These are phyloP conservation scores for Beta lomatogona DNA, from an alignment of 179 eudicot genomes.

Conservation along the genomic window DNA sequence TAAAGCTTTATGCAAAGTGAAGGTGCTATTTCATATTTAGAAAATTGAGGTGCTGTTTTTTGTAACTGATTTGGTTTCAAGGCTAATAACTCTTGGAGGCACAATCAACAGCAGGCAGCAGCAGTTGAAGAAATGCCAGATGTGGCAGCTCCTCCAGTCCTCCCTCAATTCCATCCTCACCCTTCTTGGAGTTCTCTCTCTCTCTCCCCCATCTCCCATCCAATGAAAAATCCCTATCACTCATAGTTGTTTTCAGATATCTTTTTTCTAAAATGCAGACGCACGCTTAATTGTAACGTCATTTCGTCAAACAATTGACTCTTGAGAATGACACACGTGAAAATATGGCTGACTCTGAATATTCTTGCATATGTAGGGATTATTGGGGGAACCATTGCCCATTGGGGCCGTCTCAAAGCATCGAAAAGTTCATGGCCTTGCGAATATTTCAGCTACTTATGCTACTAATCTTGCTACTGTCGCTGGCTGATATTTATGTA, in stretches of 20 bases:
- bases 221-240: neutral
- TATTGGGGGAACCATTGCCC: slow-evolving; percentile 54
- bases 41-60: neutral
- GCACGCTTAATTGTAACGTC: neutral
- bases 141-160: neutral
- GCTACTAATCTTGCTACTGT: slow-evolving; percentile 86
- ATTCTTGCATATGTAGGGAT: slow-evolving; percentile 43
- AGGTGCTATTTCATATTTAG: neutral
- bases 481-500: slow-evolving; percentile 31
- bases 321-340: neutral
- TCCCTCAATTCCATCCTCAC: slow-evolving; percentile 35
- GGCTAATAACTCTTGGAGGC: neutral
- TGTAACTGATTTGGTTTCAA: neutral
- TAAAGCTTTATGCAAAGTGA: neutral
- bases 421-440: slow-evolving; percentile 63
- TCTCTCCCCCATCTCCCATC: neutral
- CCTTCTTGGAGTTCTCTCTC: slow-evolving; percentile 62
- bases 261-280: neutral
- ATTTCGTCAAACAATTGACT: neutral
- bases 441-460: slow-evolving; percentile 70
- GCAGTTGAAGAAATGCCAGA: slow-evolving; percentile 32
- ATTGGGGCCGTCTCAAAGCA: slow-evolving; percentile 69
- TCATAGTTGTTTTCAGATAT: neutral
- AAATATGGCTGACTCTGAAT: neutral
- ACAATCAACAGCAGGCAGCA: neutral